Base-by-base conservation (phyloP, 1,284 basidiomycete species). In the Laetiporus sulphureus region DNA sequence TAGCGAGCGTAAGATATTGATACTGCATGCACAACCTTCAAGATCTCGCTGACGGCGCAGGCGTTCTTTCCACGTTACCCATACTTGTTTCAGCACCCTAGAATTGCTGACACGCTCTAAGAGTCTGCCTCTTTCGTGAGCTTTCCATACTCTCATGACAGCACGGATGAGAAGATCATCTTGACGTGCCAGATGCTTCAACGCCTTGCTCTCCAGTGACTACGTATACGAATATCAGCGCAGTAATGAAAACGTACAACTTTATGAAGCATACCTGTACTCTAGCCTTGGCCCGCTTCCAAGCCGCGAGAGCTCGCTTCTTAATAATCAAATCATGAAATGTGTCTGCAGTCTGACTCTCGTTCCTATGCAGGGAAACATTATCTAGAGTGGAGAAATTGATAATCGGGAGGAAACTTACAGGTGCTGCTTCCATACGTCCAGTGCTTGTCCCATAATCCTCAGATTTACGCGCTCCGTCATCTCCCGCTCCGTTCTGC, bases 91-190 rank as follows among this genome's bases (percentile, higher is more conserved):
- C 27, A 76, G 42, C 8, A 77, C 49, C 20, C 75, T 69, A 11
- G 65, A 49, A 4, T 65, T 60, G 45, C 68, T 71, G 21, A 82
- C 73, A 33, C 75, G 71, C 48, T 76, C 73, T 8, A 88, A 67
- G 18, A 80, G 68, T 39, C 64, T 66, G 15, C 81, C 82, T 13
- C 80, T 73, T 57, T 83, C 81, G 36, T 76, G 77, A 21, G 83
- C 80, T 52, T 76, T 79, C 85, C 87, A 87, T 15, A 88, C 75
- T 36, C 79, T 70, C 51, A 75, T 62, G 27, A 85, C 65, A 16
- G 80, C 85, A 33, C 75, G 72, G 25, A 85, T 50, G 7, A 88
- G 67, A 16, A 82, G 65, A 38, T 69, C 69, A 52, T 88, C 79
- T 55, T 79, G 81, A 31, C 79, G 71, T 30, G 67, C 63, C 15